Evolutionary conservation across 352 stramenopile genomes (phyloP).

Genomic region (Achlya hypogyna): DNA sequence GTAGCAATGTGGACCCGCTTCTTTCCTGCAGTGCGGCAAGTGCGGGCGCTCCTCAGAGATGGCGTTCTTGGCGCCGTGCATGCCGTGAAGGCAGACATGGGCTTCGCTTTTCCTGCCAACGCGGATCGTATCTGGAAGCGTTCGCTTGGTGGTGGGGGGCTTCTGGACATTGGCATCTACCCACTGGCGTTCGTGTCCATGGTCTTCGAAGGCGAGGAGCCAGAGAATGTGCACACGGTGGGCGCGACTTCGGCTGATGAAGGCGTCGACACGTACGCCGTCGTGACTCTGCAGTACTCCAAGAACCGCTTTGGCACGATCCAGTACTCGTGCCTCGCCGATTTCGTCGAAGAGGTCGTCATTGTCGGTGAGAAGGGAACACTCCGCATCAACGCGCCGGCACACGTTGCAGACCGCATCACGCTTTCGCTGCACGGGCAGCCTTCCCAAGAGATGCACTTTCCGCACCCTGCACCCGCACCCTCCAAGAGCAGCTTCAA

Average conservation of each 20-base stretch:
- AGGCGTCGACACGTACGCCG: slow-evolving; percentile 45
- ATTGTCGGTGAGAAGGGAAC: slow-evolving; percentile 69
- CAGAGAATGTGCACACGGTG: slow-evolving; percentile 37
- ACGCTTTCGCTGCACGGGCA: slow-evolving; percentile 26
- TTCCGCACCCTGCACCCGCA: slow-evolving; percentile 33
- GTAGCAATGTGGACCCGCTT: slow-evolving; percentile 66
- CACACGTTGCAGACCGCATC: slow-evolving; percentile 50
- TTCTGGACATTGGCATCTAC: slow-evolving; percentile 76
- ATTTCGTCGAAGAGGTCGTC: slow-evolving; percentile 52
- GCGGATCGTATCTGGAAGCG: slow-evolving; percentile 54
- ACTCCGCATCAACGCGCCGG: slow-evolving; percentile 48
- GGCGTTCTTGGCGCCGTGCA: slow-evolving; percentile 58
- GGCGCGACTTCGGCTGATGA: slow-evolving; percentile 34
- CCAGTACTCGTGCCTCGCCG: slow-evolving; percentile 46
- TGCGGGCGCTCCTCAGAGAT: slow-evolving; percentile 42
- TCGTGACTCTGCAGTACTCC: slow-evolving; percentile 43
- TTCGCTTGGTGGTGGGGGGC: slow-evolving; percentile 55
- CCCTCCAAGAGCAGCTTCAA: slow-evolving; percentile 31
- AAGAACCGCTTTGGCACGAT: slow-evolving; percentile 38
- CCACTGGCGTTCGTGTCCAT: slow-evolving; percentile 58
- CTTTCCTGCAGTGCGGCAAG: slow-evolving; percentile 59
- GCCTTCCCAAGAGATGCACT: slow-evolving; percentile 29
- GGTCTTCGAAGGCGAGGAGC: slow-evolving; percentile 35
- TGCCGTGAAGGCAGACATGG: slow-evolving; percentile 63
- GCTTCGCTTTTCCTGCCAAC: slow-evolving; percentile 37